phyloP scores from a whole-genome alignment of 768 basidiomycete species.

The Tulasnella sp. region DNA sequence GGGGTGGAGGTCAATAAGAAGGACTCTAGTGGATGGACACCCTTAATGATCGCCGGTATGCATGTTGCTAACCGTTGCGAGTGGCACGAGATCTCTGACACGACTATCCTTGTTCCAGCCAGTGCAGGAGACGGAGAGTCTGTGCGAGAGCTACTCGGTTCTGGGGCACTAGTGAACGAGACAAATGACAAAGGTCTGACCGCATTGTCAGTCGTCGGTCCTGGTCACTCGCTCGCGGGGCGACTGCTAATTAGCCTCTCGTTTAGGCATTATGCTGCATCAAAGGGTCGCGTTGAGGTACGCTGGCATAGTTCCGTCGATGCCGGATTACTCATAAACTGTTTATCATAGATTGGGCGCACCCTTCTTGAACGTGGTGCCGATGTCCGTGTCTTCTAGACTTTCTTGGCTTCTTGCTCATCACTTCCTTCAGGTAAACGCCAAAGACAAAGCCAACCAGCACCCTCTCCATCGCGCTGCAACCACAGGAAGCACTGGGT shows the following conservation, averaged over 20 bases:
- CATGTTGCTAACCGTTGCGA: background rate
- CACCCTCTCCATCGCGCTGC: slow-evolving; percentile 90
- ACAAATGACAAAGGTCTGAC: slow-evolving; percentile 75
- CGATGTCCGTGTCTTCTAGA: slow-evolving; percentile 52
- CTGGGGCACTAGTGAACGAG: slow-evolving; percentile 70
- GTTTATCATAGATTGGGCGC: slow-evolving; percentile 58
- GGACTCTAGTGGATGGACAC: slow-evolving; percentile 63
- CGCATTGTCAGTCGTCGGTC: slow-evolving; percentile 41
- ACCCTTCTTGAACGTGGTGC: slow-evolving; percentile 78
- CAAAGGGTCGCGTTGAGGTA: slow-evolving; percentile 79
- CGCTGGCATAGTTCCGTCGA: background rate
- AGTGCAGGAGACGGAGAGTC: slow-evolving; percentile 71
- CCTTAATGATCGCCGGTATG: slow-evolving; percentile 68
- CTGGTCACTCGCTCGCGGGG: background rate
- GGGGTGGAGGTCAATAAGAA: slow-evolving; percentile 39
- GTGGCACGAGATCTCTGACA: background rate
- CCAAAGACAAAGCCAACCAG: slow-evolving; percentile 88
- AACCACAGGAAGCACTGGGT: slow-evolving; percentile 86
- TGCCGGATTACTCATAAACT: slow-evolving; percentile 4
- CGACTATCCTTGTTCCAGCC: slow-evolving; percentile 32
- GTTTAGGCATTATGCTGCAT: slow-evolving; percentile 81
- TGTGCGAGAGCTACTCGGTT: slow-evolving; percentile 64
- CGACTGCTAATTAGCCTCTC: slow-evolving; percentile 15
- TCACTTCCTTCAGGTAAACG: slow-evolving; percentile 60
- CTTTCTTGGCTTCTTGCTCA: slow-evolving; percentile 20